Evolutionary conservation across 208 protist genomes (phyloP).

Genomic region (Wallacemonas sp.): DNA sequence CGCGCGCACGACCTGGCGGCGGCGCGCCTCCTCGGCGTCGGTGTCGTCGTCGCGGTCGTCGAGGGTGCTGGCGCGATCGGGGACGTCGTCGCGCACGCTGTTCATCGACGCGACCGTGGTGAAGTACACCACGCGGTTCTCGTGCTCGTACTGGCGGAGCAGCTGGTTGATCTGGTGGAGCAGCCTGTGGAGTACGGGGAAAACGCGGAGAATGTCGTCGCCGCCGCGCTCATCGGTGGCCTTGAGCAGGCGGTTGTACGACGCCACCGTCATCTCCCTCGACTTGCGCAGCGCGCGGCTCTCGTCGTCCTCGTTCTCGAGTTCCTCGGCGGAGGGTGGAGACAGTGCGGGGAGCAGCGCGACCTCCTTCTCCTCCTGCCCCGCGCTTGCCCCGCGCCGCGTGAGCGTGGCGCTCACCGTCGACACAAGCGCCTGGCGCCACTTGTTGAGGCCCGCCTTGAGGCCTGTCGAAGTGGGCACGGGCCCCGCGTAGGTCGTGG

Average conservation of each 20-base stretch:
- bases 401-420: background rate
- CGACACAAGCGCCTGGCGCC: background rate
- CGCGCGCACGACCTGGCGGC: conserved; percentile 14
- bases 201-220: conserved; percentile 51
- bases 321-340: background rate
- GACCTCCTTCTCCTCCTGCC: background rate
- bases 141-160: conserved; percentile 48
- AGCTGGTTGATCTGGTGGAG: conserved; percentile 34
- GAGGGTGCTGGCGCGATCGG: conserved; percentile 19
- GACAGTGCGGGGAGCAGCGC: conserved; percentile 19
- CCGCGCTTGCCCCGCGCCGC: background rate
- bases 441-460: background rate
- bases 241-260: conserved; percentile 22
- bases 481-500: conserved; percentile 3
- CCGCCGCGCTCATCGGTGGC: conserved; percentile 22
- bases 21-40: conserved; percentile 9
- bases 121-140: conserved; percentile 71
- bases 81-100: conserved; percentile 51
- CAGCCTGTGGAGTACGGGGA: conserved; percentile 41
- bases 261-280: background rate
- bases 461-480: background rate
- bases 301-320: conserved; percentile 13
- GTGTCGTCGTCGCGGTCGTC: conserved; percentile 15
- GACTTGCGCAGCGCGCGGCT: background rate
- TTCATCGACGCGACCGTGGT: conserved; percentile 29